phyloP scores from a whole-genome alignment of 371 early-diverging fungal genomes.

The Rhizopus microsporus region DNA sequence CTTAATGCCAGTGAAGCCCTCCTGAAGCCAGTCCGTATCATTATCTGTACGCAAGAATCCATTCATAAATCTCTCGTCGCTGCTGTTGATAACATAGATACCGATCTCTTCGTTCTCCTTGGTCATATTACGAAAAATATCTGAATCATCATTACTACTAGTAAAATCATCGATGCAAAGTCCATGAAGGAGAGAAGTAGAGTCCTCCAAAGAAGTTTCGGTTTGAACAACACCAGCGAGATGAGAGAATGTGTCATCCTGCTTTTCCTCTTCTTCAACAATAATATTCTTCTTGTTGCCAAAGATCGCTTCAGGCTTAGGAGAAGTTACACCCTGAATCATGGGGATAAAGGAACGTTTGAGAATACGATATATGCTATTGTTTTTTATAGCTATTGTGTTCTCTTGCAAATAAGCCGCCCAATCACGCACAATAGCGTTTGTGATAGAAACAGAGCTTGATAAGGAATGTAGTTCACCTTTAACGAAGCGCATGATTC shows the following conservation, averaged over 20 bases:
- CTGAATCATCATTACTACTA: constrained; percentile 2
- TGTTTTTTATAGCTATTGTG: constrained; percentile 6
- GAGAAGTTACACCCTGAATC: constrained; percentile 22
- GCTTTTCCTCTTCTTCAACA: not conserved
- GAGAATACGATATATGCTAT: constrained; percentile 7
- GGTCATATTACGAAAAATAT: constrained; percentile 1
- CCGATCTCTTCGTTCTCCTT: not conserved
- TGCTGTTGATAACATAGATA: not conserved
- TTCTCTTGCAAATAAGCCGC: constrained; percentile 16
- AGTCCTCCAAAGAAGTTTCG: not conserved
- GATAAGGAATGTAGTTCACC: not conserved
- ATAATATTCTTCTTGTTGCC: not conserved
- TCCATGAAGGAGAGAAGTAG: not conserved
- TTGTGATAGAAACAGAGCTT: constrained; percentile 6
- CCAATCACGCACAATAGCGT: constrained; percentile 13
- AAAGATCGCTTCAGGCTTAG: constrained; percentile 7
- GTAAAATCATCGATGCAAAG: not conserved
- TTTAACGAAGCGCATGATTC: constrained; percentile 1
- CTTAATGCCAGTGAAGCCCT: constrained; percentile 14
- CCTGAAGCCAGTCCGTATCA: constrained; percentile 3
- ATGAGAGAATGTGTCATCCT: constrained; percentile 9
- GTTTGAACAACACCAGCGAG: constrained; percentile 20
- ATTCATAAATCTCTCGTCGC: constrained; percentile 1
- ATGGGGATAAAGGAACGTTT: constrained; percentile 11
- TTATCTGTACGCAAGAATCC: constrained; percentile 10